These are phyloP conservation scores for Aspergillus ruber DNA, from an alignment of 2,329 filamentous ascomycete species.

Conservation along the genomic window DNA sequence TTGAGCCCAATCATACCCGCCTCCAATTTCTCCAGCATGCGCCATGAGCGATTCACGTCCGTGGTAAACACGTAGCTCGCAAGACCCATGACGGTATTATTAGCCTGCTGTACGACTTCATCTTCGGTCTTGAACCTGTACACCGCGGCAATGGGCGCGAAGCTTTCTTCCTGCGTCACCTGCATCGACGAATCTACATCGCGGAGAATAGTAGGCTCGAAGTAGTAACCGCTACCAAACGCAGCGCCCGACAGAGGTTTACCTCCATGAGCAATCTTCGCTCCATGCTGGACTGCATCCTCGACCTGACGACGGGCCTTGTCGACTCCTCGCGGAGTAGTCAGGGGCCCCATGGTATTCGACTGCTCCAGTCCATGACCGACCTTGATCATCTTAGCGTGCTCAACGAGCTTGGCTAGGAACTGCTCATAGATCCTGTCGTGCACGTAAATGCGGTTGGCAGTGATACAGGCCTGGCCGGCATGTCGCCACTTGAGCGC, in stretches of 20 bases:
- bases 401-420: constrained; percentile 47
- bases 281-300: constrained; percentile 59
- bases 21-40: constrained; percentile 60
- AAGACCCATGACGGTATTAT: constrained; percentile 59
- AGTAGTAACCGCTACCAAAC: constrained; percentile 55
- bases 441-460: constrained; percentile 42
- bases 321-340: constrained; percentile 50
- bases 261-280: constrained; percentile 54
- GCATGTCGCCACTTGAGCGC: constrained; percentile 39
- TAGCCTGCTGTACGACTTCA: constrained; percentile 54
- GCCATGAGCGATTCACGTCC: constrained; percentile 59
- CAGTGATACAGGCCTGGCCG: constrained; percentile 41
- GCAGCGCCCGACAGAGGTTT: constrained; percentile 14
- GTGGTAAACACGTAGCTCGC: constrained; percentile 65
- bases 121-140: constrained; percentile 62
- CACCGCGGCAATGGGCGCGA: constrained; percentile 58
- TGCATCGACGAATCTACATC: constrained; percentile 55
- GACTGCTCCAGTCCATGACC: constrained; percentile 51
- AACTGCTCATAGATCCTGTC: constrained; percentile 46
- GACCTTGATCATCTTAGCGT: constrained; percentile 49
- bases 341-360: constrained; percentile 57
- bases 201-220: constrained; percentile 60
- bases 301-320: constrained; percentile 55
- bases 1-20: constrained; percentile 65
- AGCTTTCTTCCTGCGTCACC: constrained; percentile 56